These are phyloP conservation scores for Spinacia oleracea DNA, from an alignment of 179 eudicot species.

Conservation along the genomic window DNA sequence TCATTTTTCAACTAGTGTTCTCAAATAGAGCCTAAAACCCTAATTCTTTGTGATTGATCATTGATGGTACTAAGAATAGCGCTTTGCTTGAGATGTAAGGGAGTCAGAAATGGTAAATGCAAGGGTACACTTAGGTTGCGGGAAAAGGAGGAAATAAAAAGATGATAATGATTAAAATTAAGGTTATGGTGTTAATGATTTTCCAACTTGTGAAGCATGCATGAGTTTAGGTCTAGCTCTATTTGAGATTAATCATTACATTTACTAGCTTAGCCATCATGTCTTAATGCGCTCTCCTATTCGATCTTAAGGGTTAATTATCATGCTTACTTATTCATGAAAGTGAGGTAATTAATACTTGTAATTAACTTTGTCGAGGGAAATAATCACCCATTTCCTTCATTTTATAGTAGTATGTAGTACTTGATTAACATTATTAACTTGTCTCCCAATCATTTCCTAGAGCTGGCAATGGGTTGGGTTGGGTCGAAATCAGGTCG, in stretches of 20 bases:
- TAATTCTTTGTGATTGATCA: too few relatives aligned
- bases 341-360: constrained; percentile 6
- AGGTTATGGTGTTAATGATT: constrained; percentile 9
- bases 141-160: neutral
- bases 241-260: constrained; percentile 17
- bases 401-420: too few relatives aligned
- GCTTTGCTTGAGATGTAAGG: constrained; percentile 29
- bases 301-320: constrained; percentile 15
- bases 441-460: neutral
- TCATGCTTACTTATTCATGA: constrained; percentile 12
- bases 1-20: too few relatives aligned
- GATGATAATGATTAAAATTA: neutral
- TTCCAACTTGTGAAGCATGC: constrained; percentile 20
- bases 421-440: neutral
- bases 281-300: constrained; percentile 9
- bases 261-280: constrained; percentile 7
- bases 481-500: too few relatives aligned
- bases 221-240: constrained; percentile 1
- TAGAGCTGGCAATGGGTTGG: too few relatives aligned
- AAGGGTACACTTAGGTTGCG: constrained; percentile 16
- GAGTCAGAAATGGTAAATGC: neutral
- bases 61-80: too few relatives aligned
- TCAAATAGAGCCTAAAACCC: too few relatives aligned
- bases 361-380: constrained; percentile 4
- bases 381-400: neutral